Conservation (phyloP, 352 stramenopile species). For the Pythium vanterpoolii region DNA sequence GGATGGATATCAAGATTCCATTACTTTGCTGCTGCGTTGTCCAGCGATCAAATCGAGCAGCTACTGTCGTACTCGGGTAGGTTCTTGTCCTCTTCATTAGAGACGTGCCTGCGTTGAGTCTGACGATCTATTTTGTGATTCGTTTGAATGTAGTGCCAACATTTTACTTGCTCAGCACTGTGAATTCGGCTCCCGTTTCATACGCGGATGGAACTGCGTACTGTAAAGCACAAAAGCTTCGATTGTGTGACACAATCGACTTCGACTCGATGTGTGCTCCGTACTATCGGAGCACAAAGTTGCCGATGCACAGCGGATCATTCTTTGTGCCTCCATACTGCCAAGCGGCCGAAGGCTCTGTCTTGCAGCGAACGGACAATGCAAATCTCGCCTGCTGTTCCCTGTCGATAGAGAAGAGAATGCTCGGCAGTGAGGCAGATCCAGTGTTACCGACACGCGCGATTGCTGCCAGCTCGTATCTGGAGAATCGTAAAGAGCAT, state of each 20-base stretch:
- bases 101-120: too few relatives aligned
- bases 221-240: slow-evolving; percentile 26
- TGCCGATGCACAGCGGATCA: slow-evolving; percentile 15
- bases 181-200: background rate
- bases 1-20: slow-evolving; percentile 51
- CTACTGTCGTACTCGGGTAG: slow-evolving; percentile 43
- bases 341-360: background rate
- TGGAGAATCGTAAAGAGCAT: slow-evolving; percentile 32
- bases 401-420: background rate
- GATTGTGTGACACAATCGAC: slow-evolving; percentile 40
- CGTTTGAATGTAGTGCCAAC: slow-evolving; percentile 15
- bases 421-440: slow-evolving; percentile 10
- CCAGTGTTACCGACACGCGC: slow-evolving; percentile 11
- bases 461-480: slow-evolving; percentile 29
- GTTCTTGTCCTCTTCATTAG: background rate
- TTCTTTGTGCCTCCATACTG: slow-evolving; percentile 12
- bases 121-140: too few relatives aligned
- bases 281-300: background rate
- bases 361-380: slow-evolving; percentile 24
- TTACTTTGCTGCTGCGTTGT: slow-evolving; percentile 38
- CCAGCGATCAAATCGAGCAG: slow-evolving; percentile 30
- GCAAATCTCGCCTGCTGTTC: slow-evolving; percentile 41
- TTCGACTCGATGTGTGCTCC: slow-evolving; percentile 34
- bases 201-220: slow-evolving; percentile 16
- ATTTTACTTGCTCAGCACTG: slow-evolving; percentile 3